Percentiles rank a stretch among this genome's conserved stretches.
Evolutionary conservation across 208 protist genomes (phyloP).

Genomic region (Acanthamoeba culbertsoni): DNA sequence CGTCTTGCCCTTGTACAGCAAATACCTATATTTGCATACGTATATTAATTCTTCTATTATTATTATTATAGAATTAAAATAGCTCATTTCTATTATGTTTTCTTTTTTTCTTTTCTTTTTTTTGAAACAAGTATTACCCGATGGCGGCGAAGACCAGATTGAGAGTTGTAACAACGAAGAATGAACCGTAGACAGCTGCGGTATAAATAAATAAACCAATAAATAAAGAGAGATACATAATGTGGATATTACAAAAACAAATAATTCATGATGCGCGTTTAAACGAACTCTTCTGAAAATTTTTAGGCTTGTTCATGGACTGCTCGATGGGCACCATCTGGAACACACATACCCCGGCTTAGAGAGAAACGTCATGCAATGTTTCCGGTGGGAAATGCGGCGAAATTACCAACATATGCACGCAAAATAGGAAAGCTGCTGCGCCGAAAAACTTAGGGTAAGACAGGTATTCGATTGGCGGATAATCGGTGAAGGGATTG

Average conservation of each 20-base stretch:
- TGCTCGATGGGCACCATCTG: slow-evolving; percentile 31
- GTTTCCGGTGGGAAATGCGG: neutral
- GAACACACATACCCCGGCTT: slow-evolving; percentile 7
- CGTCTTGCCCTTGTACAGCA: slow-evolving; percentile 10
- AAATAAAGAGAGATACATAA: neutral
- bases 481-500: neutral
- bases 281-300: neutral
- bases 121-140: neutral
- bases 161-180: neutral
- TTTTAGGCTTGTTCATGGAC: neutral
- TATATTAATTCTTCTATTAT: too few species aligned
- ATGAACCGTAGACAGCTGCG: neutral
- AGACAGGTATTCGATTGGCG: neutral
- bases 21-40: too few species aligned
- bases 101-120: too few species aligned
- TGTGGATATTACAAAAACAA: neutral
- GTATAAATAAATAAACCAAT: neutral
- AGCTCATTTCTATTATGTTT: too few species aligned
- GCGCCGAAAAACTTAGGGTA: slow-evolving; percentile 62
- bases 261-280: neutral
- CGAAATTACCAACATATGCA: slow-evolving; percentile 60
- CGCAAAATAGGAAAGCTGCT: slow-evolving; percentile 61
- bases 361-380: neutral
- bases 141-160: slow-evolving; percentile 38
- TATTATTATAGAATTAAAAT: too few species aligned